Conservation (phyloP, 371 early-diverging fungal genomes). For the Syncephalastrum sp. region DNA sequence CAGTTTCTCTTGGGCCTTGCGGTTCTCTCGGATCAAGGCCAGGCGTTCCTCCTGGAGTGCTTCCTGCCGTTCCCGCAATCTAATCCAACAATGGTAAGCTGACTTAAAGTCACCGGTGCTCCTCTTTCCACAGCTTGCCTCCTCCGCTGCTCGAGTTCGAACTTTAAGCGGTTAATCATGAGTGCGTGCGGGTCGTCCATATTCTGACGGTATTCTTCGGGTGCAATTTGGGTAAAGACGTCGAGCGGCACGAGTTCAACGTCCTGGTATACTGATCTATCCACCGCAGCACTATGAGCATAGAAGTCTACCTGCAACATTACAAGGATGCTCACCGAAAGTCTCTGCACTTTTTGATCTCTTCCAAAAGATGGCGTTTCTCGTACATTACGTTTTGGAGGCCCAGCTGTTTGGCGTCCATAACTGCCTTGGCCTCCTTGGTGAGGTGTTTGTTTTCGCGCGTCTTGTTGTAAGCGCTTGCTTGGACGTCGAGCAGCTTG, state of each 20-base stretch:
- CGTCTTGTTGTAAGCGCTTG: conserved; percentile 16
- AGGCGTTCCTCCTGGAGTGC: conserved; percentile 29
- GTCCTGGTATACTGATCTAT: conserved; percentile 50
- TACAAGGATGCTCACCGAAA: conserved; percentile 26
- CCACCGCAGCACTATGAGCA: neutral
- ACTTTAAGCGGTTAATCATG: conserved; percentile 47
- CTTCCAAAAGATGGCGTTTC: conserved; percentile 45
- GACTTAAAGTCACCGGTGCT: neutral
- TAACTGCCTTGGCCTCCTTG: conserved; percentile 35
- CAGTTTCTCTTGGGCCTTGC: conserved; percentile 39
- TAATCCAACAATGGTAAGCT: conserved; percentile 2
- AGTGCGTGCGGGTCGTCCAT: conserved; percentile 36
- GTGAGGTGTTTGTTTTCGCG: conserved; percentile 42
- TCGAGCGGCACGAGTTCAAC: conserved; percentile 43
- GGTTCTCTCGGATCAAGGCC: conserved; percentile 41
- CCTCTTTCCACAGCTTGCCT: conserved; percentile 21
- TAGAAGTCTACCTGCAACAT: neutral
- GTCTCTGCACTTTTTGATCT: conserved; percentile 42
- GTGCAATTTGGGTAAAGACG: conserved; percentile 34
- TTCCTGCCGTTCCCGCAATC: conserved; percentile 43
- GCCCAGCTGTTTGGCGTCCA: conserved; percentile 40
- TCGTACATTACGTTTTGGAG: conserved; percentile 52
- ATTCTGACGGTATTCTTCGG: conserved; percentile 25
- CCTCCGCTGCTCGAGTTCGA: conserved; percentile 38
- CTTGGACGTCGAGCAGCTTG: conserved; percentile 31